A percentile compares a stretch with the other conserved stretches of the same genome.
phyloP scores from a whole-genome alignment of 225 moss, liverwort and hornwort genomes.

The Polytrichum commune region DNA sequence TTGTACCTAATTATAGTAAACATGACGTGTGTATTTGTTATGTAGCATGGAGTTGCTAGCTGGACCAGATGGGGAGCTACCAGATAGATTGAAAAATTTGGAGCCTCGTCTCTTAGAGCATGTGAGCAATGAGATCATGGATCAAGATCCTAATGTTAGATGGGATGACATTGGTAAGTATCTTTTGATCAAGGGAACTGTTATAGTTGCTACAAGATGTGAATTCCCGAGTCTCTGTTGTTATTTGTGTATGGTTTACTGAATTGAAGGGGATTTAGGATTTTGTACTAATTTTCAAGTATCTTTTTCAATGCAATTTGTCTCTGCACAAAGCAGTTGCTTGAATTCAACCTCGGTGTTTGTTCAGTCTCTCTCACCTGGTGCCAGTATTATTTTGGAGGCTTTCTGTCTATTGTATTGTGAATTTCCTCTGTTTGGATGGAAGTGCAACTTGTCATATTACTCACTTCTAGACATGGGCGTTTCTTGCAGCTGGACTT shows the following conservation, averaged over 20 bases:
- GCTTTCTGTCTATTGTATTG: too few species aligned
- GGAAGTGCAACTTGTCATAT: neutral
- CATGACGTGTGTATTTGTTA: slow-evolving; percentile 9
- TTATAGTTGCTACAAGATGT: too few species aligned
- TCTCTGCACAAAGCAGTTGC: too few species aligned
- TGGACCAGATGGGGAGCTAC: slow-evolving; percentile 95
- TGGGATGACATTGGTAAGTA: slow-evolving; percentile 98
- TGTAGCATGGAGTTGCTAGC: slow-evolving; percentile 89
- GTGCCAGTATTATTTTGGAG: too few species aligned
- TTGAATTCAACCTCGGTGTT: too few species aligned
- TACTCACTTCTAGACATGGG: slow-evolving; percentile 14
- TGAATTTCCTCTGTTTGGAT: too few species aligned
- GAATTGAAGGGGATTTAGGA: too few species aligned
- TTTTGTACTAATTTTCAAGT: neutral
- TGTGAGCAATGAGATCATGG: slow-evolving; percentile 98
- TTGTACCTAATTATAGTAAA: too few species aligned
- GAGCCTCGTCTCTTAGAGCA: slow-evolving; percentile 98
- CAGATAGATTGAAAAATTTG: slow-evolving; percentile 84
- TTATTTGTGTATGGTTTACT: too few species aligned
- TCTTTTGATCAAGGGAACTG: neutral
- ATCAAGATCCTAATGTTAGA: slow-evolving; percentile 91
- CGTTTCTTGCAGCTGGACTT: slow-evolving; percentile 73
- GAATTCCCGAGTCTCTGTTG: too few species aligned
- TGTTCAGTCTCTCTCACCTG: too few species aligned
- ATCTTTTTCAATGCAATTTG: slow-evolving; percentile 5